Evolutionary conservation across 2,329 filamentous ascomycete genomes (phyloP).

Genomic region (Diaporthe batatas): DNA sequence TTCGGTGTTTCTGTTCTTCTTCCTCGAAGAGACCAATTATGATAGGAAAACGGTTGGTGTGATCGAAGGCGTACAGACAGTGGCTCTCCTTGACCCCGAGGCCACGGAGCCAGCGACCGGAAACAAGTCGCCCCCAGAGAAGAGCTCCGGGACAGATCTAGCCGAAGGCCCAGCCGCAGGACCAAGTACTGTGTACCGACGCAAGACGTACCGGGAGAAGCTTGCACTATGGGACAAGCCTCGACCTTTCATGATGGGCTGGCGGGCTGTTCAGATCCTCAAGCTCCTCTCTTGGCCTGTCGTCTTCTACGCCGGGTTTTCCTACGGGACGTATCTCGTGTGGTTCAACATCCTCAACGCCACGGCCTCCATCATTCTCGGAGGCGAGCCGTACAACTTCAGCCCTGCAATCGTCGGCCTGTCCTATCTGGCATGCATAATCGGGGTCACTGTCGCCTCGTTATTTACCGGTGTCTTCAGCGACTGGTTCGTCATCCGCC

Average conservation of each 20-base stretch:
- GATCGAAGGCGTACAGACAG: conserved; percentile 24
- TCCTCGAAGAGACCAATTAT: conserved; percentile 68
- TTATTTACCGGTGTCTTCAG: conserved; percentile 50
- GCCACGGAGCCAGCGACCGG: conserved; percentile 8
- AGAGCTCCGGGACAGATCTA: neutral
- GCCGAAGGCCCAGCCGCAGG: neutral
- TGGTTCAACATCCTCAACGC: conserved; percentile 54
- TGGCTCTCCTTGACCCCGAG: conserved; percentile 24
- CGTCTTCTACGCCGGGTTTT: conserved; percentile 55
- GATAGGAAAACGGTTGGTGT: conserved; percentile 47
- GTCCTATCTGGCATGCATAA: conserved; percentile 47
- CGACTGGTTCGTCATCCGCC: conserved; percentile 50
- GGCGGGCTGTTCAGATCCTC: conserved; percentile 51
- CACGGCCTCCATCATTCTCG: conserved; percentile 53
- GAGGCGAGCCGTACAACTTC: conserved; percentile 50
- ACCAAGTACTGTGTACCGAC: conserved; percentile 43
- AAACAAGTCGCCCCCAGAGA: conserved; percentile 28
- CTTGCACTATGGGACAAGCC: conserved; percentile 47
- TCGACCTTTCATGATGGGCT: conserved; percentile 57
- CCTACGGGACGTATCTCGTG: conserved; percentile 51
- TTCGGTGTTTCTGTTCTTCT: conserved; percentile 57
- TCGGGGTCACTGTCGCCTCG: conserved; percentile 47
- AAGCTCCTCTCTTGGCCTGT: conserved; percentile 56
- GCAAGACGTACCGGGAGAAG: conserved; percentile 55
- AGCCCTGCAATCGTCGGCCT: conserved; percentile 49